Evolutionary conservation across 2,329 filamentous ascomycete species (phyloP).

Genomic region (Diaporthe citriasiana): DNA sequence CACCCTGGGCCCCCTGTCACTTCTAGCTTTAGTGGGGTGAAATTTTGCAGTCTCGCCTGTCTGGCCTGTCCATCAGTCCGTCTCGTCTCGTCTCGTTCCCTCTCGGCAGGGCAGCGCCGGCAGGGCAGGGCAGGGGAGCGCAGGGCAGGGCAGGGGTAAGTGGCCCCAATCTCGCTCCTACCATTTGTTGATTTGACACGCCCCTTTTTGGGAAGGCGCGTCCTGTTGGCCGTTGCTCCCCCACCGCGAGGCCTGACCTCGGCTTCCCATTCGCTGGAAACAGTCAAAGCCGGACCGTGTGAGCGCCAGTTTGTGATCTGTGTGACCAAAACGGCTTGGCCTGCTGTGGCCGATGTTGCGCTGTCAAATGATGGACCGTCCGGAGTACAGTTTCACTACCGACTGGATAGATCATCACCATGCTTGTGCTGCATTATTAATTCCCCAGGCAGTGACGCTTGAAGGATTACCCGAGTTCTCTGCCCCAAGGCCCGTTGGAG

Average conservation of each 20-base stretch:
- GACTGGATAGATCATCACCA: slow-evolving; percentile 11
- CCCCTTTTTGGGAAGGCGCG: slow-evolving; percentile 40
- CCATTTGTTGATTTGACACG: slow-evolving; percentile 39
- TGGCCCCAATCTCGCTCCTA: slow-evolving; percentile 32
- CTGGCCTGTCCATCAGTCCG: slow-evolving; percentile 2
- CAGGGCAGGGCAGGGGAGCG: no score
- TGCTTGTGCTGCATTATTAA: slow-evolving; percentile 26
- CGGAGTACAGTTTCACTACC: slow-evolving; percentile 30
- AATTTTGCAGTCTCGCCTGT: slow-evolving; percentile 32
- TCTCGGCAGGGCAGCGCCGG: slow-evolving; percentile 27
- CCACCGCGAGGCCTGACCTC: not conserved
- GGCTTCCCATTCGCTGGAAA: slow-evolving; percentile 35
- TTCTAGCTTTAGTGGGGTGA: slow-evolving; percentile 23
- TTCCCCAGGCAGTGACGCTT: slow-evolving; percentile 26
- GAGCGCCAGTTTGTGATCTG: slow-evolving; percentile 21
- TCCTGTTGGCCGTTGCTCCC: slow-evolving; percentile 34
- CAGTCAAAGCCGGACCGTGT: not conserved
- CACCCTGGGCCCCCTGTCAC: not conserved
- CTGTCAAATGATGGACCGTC: slow-evolving; percentile 29
- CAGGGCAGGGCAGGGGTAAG: slow-evolving; percentile 15
- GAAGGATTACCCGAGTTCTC: slow-evolving; percentile 14
- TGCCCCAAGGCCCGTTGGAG: not conserved
- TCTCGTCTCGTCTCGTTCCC: slow-evolving; percentile 15
- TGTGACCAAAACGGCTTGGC: slow-evolving; percentile 21
- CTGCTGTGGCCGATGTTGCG: slow-evolving; percentile 19